phyloP scores from a whole-genome alignment of 179 eudicot genomes.

The Nepenthes alata region DNA sequence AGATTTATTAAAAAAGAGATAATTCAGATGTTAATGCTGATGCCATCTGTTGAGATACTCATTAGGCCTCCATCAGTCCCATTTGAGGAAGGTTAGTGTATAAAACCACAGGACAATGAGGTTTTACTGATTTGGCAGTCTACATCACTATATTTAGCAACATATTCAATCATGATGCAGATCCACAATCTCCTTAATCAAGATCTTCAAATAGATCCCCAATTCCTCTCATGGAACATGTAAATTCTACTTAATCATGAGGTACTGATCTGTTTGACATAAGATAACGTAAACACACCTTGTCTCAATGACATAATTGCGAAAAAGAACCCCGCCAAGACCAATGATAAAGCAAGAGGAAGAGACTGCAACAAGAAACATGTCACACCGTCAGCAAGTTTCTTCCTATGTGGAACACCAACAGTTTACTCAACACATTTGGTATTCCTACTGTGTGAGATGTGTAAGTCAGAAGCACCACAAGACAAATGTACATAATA shows the following conservation, averaged over 20 bases:
- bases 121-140: neutral
- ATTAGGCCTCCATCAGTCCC: too few relatives aligned
- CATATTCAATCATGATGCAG: neutral
- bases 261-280: too few relatives aligned
- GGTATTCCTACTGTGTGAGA: neutral
- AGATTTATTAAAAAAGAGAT: too few relatives aligned
- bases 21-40: too few relatives aligned
- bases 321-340: slow-evolving; percentile 45
- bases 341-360: slow-evolving; percentile 47
- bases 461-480: neutral
- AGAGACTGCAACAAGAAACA: slow-evolving; percentile 55
- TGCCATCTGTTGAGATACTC: too few relatives aligned
- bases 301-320: slow-evolving; percentile 53
- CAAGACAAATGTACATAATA: too few relatives aligned
- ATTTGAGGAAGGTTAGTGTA: too few relatives aligned
- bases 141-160: neutral
- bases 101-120: neutral
- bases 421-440: neutral
- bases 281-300: slow-evolving; percentile 32
- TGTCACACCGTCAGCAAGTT: neutral
- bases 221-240: too few relatives aligned
- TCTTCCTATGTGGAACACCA: neutral
- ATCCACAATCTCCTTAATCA: neutral
- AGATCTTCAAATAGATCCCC: too few relatives aligned
- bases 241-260: too few relatives aligned